phyloP scores from a whole-genome alignment of 2,329 filamentous ascomycete species.

The Pestalotiopsis sp. region DNA sequence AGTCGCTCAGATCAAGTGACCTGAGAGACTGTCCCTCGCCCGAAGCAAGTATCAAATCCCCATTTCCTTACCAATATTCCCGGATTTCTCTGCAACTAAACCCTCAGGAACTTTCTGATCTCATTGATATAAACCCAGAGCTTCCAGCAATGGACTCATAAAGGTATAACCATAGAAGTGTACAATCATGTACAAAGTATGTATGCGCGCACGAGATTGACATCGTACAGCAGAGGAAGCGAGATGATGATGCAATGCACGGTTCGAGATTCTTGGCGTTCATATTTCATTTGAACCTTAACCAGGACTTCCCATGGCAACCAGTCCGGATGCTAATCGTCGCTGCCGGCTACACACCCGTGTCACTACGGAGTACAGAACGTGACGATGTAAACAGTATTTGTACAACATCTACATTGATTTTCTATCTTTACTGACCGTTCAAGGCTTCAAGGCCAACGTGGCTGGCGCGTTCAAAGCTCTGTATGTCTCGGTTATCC shows the following conservation, averaged over 20 bases:
- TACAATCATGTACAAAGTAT: background rate
- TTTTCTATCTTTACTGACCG: background rate
- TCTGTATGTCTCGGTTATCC: background rate
- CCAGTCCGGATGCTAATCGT: background rate
- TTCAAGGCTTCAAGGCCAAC: background rate
- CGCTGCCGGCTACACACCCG: background rate
- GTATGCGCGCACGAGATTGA: background rate
- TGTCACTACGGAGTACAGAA: background rate
- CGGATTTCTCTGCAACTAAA: no score
- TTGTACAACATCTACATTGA: background rate
- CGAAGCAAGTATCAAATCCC: no score
- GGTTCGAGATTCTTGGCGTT: background rate
- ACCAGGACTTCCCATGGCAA: background rate
- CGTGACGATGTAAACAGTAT: background rate
- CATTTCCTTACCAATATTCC: no score
- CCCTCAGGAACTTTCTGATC: no score
- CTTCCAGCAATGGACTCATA: no score
- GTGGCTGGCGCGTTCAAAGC: background rate
- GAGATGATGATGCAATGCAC: background rate
- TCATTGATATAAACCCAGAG: no score
- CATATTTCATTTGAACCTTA: background rate
- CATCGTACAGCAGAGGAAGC: background rate
- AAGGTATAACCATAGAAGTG: no score
- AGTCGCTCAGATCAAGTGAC: no score
- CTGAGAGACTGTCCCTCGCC: no score